Base-by-base conservation (phyloP, 2,329 filamentous ascomycete species). In the Sclerotinia glacialis region DNA sequence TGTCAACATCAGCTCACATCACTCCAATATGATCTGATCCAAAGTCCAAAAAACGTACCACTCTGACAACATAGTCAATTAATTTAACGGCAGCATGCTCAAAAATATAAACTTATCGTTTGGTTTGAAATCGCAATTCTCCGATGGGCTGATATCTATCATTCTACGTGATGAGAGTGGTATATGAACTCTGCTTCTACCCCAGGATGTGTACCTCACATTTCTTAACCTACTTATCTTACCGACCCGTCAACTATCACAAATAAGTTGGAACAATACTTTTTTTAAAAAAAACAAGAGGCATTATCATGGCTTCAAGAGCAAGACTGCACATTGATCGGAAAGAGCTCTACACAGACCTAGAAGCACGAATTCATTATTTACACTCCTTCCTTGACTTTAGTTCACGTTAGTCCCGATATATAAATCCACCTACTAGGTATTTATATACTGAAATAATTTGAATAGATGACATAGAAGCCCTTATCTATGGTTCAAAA, bases 401-500 rank as follows among this genome's bases (percentile, higher is more conserved):
- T 37, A 67, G 67, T 52, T 65, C 63, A 34, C 63, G 63, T 65
- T 18, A 50, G 63, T 44, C 3, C 7, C n/a, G 7, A 16, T 1
- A 12, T 21, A 7, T 16, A 18, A n/a, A 26, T 8, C 52, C 1
- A 6, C 5, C 26, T 11, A 16, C 23, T n/a, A n/a, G n/a, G n/a
- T n/a, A n/a, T n/a, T 14, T 18, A 26, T 5, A 14, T 47, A 23
- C 44, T 37, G 14, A 58, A 21, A 11, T 76, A 76, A 52, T 61
- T 74, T 2, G 69, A 68, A 55, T 68, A 26, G 63, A 47, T 16
- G 77, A 78, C 31, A 72, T 71, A 16, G 70, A 72, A n/a, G 73
- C 71, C 23, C 72, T 78, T 7, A 66, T 74, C 28, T 72, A 71
- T 5, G 71, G 75, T 0, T 72, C 70, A 44, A 73, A 76, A 1